A percentile compares a stretch with the other conserved stretches of the same genome.
Conservation (phyloP, 2,329 filamentous ascomycete genomes). For the Aspergillus ruber region DNA sequence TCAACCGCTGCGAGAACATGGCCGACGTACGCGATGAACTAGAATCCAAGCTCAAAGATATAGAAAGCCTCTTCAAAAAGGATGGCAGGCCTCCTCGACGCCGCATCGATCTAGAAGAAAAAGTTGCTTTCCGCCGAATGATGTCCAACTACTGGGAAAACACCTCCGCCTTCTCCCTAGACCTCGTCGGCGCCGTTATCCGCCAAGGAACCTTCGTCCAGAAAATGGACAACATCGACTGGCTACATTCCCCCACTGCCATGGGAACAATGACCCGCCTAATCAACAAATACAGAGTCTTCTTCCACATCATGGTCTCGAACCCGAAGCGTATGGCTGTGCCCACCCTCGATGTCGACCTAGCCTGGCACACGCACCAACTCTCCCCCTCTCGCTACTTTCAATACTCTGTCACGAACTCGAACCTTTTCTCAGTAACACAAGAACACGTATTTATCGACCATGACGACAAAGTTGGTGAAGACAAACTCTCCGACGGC, state of each 20-base stretch:
- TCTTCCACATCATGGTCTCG: conserved; percentile 37
- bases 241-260: conserved; percentile 66
- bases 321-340: conserved; percentile 30
- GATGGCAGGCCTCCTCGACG: not conserved
- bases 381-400: conserved; percentile 61
- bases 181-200: conserved; percentile 38
- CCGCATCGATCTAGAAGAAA: conserved; percentile 14
- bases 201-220: conserved; percentile 39
- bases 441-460: conserved; percentile 56
- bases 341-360: conserved; percentile 32
- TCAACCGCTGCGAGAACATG: conserved; percentile 40
- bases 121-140: conserved; percentile 33
- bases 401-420: conserved; percentile 45
- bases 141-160: conserved; percentile 42
- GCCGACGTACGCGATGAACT: conserved; percentile 47
- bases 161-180: conserved; percentile 30
- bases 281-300: conserved; percentile 48
- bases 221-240: conserved; percentile 70
- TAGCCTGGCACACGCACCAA: conserved; percentile 64
- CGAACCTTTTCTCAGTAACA: conserved; percentile 9
- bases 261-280: conserved; percentile 59
- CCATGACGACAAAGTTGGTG: conserved; percentile 78
- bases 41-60: conserved; percentile 24
- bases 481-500: conserved; percentile 54
- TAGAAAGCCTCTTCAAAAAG: not conserved